These are phyloP conservation scores for Cyberlindnera mississippiensis DNA, from an alignment of 805 yeast genomes.

Conservation along the genomic window DNA sequence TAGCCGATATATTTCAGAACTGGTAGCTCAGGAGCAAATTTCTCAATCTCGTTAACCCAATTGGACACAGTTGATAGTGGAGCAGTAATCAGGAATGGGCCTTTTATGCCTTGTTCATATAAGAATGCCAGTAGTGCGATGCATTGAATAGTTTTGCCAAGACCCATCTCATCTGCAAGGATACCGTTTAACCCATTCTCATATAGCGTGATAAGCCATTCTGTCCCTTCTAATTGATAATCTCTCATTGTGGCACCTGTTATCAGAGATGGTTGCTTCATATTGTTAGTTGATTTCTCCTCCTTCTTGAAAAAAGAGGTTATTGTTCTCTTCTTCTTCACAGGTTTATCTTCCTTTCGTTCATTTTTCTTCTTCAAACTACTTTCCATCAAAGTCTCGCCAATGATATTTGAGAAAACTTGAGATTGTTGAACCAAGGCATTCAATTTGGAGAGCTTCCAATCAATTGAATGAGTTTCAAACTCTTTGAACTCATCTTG, in stretches of 20 bases:
- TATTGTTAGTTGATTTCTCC: constrained; percentile 11
- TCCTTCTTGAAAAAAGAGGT: constrained; percentile 13
- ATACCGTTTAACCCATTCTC: constrained; percentile 95
- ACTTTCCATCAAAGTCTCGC: constrained; percentile 65
- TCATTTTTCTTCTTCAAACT: constrained; percentile 33
- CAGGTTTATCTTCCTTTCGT: constrained; percentile 16
- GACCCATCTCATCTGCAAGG: constrained; percentile 96
- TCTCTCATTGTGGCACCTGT: constrained; percentile 65
- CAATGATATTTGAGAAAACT: constrained; percentile 79
- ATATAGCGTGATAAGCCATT: constrained; percentile 84
- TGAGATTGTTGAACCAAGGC: constrained; percentile 83
- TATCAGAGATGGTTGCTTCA: constrained; percentile 51
- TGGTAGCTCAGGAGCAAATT: constrained; percentile 68
- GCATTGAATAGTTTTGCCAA: constrained; percentile 90
- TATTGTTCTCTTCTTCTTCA: constrained; percentile 6
- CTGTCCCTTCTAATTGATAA: constrained; percentile 86
- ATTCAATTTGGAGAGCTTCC: constrained; percentile 62
- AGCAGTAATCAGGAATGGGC: constrained; percentile 75
- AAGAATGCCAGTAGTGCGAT: constrained; percentile 74
- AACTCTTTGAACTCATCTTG: constrained; percentile 22
- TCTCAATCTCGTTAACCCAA: constrained; percentile 72
- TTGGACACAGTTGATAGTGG: constrained; percentile 84
- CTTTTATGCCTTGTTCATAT: constrained; percentile 71
- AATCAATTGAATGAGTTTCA: constrained; percentile 44
- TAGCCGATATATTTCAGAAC: constrained; percentile 63